Base-by-base conservation (phyloP, 305 asterid genomes). In the Euphrasia arctica region DNA sequence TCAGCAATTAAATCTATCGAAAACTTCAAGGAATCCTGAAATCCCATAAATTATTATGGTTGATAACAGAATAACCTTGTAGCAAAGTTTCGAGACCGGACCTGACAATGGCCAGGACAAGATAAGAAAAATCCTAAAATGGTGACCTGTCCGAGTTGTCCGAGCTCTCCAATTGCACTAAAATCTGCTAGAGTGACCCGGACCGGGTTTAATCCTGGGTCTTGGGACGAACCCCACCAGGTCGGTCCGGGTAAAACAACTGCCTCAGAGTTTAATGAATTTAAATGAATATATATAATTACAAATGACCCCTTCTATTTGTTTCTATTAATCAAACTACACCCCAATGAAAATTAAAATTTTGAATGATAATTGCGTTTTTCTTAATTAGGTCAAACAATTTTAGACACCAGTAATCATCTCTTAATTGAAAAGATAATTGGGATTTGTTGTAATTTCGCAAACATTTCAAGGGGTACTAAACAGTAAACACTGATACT, bases 401-500 rank as follows among this genome's bases (percentile, higher is more conserved):
- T n/a, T 47, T 47, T 47, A 11, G 14, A 47, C 52, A 11, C 5
- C 13, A 18, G 22, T 18, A 47, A 4, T n/a, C 11, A 47, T 47
- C 7, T 47, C 52, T 18, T 1, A 9, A 12, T 47, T 47, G 3
- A 8, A 47, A 47, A 47, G 13, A 45, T 45, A 45, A 45, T 9
- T 45, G 51, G 15, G 15, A 45, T 9, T 9, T 45, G 22, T 18
- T 18, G 22, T 18, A 18, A 18, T 18, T 18, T 18, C 22, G 22
- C 22, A 18, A 18, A 18, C 22, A 18, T 18, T 18, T 18, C 22
- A 18, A 7, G 29, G 29, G 28, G 4, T 5, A 5, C 28, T 51
- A 18, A 63, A n/a, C n/a, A n/a, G n/a, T n/a, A n/a, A n/a, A 36
- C 66, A 49, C 49, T 11, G 32, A 31, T 36, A 15, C 27, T 54